phyloP scores from a whole-genome alignment of 2,329 filamentous ascomycete genomes.

The Pseudogymnoascus sp. region DNA sequence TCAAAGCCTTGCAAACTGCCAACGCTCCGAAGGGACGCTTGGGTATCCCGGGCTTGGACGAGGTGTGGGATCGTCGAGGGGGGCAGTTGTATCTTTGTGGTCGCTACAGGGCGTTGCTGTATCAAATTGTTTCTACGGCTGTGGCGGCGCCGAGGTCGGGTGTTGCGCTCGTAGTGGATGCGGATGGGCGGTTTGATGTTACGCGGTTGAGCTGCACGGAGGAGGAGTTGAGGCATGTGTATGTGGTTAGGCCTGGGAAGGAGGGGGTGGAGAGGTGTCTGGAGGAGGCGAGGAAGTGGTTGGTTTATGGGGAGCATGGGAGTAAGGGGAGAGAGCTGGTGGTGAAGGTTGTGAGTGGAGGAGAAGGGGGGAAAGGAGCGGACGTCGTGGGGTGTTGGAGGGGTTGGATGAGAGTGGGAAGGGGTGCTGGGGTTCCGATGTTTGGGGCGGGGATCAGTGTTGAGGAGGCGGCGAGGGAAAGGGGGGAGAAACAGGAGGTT shows the following conservation, averaged over 20 bases:
- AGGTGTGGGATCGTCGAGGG: slow-evolving; percentile 37
- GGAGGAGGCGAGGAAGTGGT: slow-evolving; percentile 23
- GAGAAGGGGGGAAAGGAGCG: slow-evolving; percentile 18
- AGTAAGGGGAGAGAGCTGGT: slow-evolving; percentile 25
- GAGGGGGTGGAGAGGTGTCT: slow-evolving; percentile 20
- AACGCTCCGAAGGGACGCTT: neutral
- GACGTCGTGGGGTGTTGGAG: slow-evolving; percentile 22
- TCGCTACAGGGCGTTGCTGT: slow-evolving; percentile 46
- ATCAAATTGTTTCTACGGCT: slow-evolving; percentile 46
- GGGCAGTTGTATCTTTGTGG: slow-evolving; percentile 46
- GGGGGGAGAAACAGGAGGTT: slow-evolving; percentile 17
- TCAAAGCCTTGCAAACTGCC: slow-evolving; percentile 12
- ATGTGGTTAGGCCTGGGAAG: slow-evolving; percentile 21
- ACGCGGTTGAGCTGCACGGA: slow-evolving; percentile 24
- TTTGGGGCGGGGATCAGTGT: slow-evolving; percentile 24
- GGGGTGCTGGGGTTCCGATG: slow-evolving; percentile 16
- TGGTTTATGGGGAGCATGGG: slow-evolving; percentile 24
- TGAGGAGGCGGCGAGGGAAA: slow-evolving; percentile 25
- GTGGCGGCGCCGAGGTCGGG: slow-evolving; percentile 38
- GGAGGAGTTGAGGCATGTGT: slow-evolving; percentile 22
- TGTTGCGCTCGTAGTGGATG: slow-evolving; percentile 45
- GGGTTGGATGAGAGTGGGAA: slow-evolving; percentile 27
- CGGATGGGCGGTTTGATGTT: slow-evolving; percentile 48
- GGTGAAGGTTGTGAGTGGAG: slow-evolving; percentile 22
- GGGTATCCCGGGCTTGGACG: slow-evolving; percentile 39